These are phyloP conservation scores for Monosporozyma aerobia DNA, from an alignment of 805 yeast genomes.

Conservation along the genomic window DNA sequence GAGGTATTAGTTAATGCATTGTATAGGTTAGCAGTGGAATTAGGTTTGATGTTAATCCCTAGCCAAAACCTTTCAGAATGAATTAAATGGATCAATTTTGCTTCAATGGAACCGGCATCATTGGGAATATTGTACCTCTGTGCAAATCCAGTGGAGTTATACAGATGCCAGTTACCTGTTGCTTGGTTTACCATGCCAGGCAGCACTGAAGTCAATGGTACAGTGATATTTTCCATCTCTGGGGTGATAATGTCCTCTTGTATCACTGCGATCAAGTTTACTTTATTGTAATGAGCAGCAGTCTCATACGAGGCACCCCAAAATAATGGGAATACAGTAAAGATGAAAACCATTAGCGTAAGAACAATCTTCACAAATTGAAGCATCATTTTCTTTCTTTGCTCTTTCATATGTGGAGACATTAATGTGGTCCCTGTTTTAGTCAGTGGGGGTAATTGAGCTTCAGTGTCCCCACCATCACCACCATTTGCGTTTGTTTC, in stretches of 20 bases:
- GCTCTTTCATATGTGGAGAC: slow-evolving; percentile 7
- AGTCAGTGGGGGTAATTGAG: slow-evolving; percentile 26
- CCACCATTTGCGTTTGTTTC: too few relatives aligned
- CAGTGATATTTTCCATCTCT: not conserved
- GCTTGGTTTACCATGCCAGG: slow-evolving; percentile 1
- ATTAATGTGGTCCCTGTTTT: slow-evolving; percentile 1
- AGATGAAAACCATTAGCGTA: slow-evolving; percentile 15
- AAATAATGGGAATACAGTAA: slow-evolving; percentile 20
- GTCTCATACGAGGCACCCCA: slow-evolving; percentile 32
- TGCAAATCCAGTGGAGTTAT: slow-evolving; percentile 20
- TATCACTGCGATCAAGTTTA: slow-evolving; percentile 3
- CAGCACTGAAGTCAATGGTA: not conserved
- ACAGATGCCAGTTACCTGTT: slow-evolving; percentile 27
- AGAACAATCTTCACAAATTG: slow-evolving; percentile 8
- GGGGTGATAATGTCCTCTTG: slow-evolving; percentile 3
- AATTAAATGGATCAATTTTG: slow-evolving; percentile 36
- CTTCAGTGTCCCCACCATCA: not conserved
- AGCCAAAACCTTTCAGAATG: slow-evolving; percentile 57
- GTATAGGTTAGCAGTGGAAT: slow-evolving; percentile 34
- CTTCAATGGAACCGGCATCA: slow-evolving; percentile 17
- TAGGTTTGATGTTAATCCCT: slow-evolving; percentile 42
- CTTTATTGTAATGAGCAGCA: slow-evolving; percentile 7
- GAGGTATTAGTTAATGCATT: slow-evolving; percentile 17
- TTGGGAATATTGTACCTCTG: slow-evolving; percentile 10
- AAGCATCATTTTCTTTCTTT: slow-evolving; percentile 4